Evolutionary conservation across 192 early-diverging fungal genomes (phyloP), one percentile per base, ranked within the genome.

Genomic region (Linnemannia zychae): DNA sequence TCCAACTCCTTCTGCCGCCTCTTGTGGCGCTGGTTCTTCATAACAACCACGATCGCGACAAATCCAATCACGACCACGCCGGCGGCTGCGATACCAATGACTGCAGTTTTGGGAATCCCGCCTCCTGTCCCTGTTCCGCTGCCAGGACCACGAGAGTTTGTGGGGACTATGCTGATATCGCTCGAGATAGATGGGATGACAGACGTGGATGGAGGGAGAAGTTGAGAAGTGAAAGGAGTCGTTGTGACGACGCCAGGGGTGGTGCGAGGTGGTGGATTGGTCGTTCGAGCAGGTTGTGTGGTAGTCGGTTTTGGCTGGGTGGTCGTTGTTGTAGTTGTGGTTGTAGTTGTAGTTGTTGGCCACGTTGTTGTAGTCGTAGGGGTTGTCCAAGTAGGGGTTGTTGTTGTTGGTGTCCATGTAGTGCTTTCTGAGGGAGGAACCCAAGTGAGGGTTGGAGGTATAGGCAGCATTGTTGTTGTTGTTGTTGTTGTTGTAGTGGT

Each of bases 51-150:
- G 0, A 60, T 78, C 4, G 24, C 4, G 5, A 84, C 48, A 48
- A 84, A 72, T 0, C 82, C 82, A 17, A 84, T 72, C 4, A 79
- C 11, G 6, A 74, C 15, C 6, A 71, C 73, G 1, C 72, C 82
- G 15, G 47, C 77, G 13, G 52, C 53, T 2, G 52, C 50, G 18
- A 84, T 68, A 36, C 77, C 82, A 17, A 79, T 66, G 2, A 78
- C 57, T 1, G 77, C 77, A 13, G 44, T 31, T 37, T 71, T 79
- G 20, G 77, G 73, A 11, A 78, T 20, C 4, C 77, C 82, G 6
- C 63, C 47, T 15, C 76, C 74, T 38, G 40, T 37, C 3, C 28
- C 75, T 4, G 60, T 24, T 15, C 60, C 36, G 13, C 24, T 24
- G 24, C 49, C 40, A 9, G 72, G 34, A 6, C 76, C 53, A 6